Conservation (phyloP, 148 eudicot genomes). For the Fagopyrum homotropicum region DNA sequence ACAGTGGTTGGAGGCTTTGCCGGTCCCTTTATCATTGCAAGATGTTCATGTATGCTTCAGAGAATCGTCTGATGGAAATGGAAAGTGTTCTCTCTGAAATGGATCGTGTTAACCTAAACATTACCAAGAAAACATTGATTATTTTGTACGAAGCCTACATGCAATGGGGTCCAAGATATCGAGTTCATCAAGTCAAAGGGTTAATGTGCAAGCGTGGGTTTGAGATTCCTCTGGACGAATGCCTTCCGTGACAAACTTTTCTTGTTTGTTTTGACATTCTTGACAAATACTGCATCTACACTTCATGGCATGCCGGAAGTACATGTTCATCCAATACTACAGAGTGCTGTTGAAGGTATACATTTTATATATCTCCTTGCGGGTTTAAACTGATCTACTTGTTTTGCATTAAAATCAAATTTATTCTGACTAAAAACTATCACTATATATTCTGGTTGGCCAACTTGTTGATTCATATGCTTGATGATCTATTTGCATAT, state of each 20-base stretch:
- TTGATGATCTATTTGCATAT: not conserved
- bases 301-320: not conserved
- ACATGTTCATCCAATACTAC: not conserved
- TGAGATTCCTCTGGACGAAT: slow-evolving; percentile 25
- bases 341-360: not conserved
- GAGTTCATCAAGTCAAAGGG: slow-evolving; percentile 52
- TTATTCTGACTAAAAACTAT: no score
- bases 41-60: slow-evolving; percentile 64
- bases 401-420: not conserved
- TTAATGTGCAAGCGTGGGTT: slow-evolving; percentile 68
- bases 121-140: slow-evolving; percentile 40
- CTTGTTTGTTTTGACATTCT: not conserved
- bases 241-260: slow-evolving; percentile 14
- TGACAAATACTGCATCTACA: not conserved
- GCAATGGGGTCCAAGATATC: slow-evolving; percentile 33
- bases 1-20: slow-evolving; percentile 67
- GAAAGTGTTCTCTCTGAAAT: slow-evolving; percentile 72
- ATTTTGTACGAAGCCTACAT: slow-evolving; percentile 49
- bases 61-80: slow-evolving; percentile 69
- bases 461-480: not conserved
- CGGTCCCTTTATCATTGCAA: slow-evolving; percentile 69
- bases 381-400: not conserved
- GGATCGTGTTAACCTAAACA: slow-evolving; percentile 32
- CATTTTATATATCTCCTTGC: not conserved
- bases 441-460: not conserved